Percentiles rank a stretch among this genome's conserved stretches.
Conservation (phyloP, 2,329 filamentous ascomycete genomes). For the Nannizziopsis arthrosporioides region DNA sequence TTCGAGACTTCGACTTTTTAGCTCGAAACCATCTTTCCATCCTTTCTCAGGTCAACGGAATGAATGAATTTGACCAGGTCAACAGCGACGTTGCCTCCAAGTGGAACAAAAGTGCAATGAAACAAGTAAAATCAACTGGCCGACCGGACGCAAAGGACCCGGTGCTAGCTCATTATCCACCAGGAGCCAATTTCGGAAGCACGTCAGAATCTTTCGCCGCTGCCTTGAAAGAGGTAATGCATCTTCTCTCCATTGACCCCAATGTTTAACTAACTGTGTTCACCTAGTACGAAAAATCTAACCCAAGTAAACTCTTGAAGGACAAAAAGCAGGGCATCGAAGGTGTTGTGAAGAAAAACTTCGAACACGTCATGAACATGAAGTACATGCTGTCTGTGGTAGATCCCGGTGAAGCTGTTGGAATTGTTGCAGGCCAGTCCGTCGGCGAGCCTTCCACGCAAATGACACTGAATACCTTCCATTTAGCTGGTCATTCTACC, state of each 20-base stretch:
- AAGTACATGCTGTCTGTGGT: slow-evolving; percentile 89
- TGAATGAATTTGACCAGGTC: slow-evolving; percentile 42
- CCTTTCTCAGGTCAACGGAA: slow-evolving; percentile 61
- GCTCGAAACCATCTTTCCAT: slow-evolving; percentile 75
- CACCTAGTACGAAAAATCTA: slow-evolving; percentile 59
- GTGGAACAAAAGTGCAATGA: slow-evolving; percentile 57
- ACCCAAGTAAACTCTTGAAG: slow-evolving; percentile 50
- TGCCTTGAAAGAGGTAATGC: slow-evolving; percentile 48
- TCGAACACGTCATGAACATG: slow-evolving; percentile 72
- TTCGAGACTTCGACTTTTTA: slow-evolving; percentile 81
- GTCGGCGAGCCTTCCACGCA: slow-evolving; percentile 96
- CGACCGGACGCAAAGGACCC: slow-evolving; percentile 61
- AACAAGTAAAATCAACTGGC: slow-evolving; percentile 64
- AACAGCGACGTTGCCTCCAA: slow-evolving; percentile 56
- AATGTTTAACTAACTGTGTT: not conserved
- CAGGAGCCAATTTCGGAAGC: slow-evolving; percentile 62
- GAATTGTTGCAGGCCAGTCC: slow-evolving; percentile 91
- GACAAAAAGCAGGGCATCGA: slow-evolving; percentile 42
- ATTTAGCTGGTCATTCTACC: slow-evolving; percentile 93
- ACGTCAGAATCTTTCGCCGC: slow-evolving; percentile 79
- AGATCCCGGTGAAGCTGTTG: slow-evolving; percentile 90
- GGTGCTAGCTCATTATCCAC: slow-evolving; percentile 58
- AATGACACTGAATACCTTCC: slow-evolving; percentile 99
- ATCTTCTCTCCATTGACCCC: not conserved
- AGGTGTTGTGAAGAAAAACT: slow-evolving; percentile 55